Evolutionary conservation across 2,329 filamentous ascomycete genomes (phyloP).

Genomic region (Penicillium sp.): DNA sequence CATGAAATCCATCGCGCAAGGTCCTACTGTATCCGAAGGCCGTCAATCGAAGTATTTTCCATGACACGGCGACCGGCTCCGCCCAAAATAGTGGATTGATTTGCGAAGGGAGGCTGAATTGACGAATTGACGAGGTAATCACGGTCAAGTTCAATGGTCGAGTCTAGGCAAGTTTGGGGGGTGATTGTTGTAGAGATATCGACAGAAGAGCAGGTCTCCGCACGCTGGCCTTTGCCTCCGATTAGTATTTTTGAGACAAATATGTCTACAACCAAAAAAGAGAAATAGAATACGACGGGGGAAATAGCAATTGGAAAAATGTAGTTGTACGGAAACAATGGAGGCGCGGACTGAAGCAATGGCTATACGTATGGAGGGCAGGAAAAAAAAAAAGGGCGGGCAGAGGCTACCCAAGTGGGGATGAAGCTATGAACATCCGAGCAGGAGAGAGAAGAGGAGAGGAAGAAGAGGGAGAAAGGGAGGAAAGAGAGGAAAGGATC

Average conservation of each 20-base stretch:
- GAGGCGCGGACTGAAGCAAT: constrained; percentile 15
- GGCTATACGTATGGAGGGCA: constrained; percentile 14
- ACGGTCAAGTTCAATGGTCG: constrained; percentile 14
- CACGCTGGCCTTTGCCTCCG: constrained; percentile 3
- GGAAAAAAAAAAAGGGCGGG: constrained; percentile 5
- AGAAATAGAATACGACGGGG: constrained; percentile 7
- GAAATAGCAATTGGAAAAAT: constrained; percentile 25
- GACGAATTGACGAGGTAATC: constrained; percentile 1
- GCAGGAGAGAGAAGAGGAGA: constrained; percentile 11
- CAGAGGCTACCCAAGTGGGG: constrained; percentile 13
- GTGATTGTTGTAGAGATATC: constrained; percentile 20
- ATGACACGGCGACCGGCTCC: constrained; percentile 35
- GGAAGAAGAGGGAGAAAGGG: constrained; percentile 6
- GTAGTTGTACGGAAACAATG: constrained; percentile 19
- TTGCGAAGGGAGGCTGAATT: constrained; percentile 19
- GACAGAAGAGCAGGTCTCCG: constrained; percentile 23
- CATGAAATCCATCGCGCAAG: constrained; percentile 30
- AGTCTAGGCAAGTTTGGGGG: constrained; percentile 15
- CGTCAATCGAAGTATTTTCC: constrained; percentile 35
- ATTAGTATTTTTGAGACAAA: constrained; percentile 8
- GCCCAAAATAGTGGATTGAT: constrained; percentile 13
- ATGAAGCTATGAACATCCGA: constrained; percentile 15
- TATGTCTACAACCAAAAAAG: constrained; percentile 2
- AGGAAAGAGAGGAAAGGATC: constrained; percentile 25
- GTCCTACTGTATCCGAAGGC: constrained; percentile 26